These are phyloP conservation scores for Lolium multiflorum DNA, from an alignment of 176 grass and related monocot species.

Conservation along the genomic window DNA sequence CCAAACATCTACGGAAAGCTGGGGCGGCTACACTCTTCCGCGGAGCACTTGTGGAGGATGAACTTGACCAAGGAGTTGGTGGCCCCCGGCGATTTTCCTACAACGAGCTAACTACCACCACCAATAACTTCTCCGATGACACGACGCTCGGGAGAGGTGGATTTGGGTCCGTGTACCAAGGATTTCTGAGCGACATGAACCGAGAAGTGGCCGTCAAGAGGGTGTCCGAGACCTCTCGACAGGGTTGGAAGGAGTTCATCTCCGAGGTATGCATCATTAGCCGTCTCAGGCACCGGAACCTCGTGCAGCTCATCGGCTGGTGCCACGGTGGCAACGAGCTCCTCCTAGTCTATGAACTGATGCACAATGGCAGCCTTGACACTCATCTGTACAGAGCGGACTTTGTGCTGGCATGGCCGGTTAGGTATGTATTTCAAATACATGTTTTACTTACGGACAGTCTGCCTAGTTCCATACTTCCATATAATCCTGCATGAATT, in stretches of 20 bases:
- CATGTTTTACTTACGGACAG: no score
- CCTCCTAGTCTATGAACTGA: constrained; percentile 47
- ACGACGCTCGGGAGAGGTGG: background rate
- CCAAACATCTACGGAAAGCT: background rate
- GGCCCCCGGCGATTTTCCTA: background rate
- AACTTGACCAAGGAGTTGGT: accelerated
- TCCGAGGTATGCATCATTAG: constrained; percentile 59
- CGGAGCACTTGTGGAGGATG: background rate
- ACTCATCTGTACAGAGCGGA: background rate
- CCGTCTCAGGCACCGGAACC: constrained; percentile 42
- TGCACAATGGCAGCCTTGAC: constrained; percentile 65
- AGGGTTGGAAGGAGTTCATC: constrained; percentile 51
- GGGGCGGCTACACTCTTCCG: background rate
- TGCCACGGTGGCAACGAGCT: constrained; percentile 28
- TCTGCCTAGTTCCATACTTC: no score
- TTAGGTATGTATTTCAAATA: background rate
- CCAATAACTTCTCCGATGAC: accelerated
- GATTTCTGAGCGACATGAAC: background rate
- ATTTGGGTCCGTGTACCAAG: background rate
- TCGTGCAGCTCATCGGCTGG: constrained; percentile 53
- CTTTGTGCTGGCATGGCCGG: background rate
- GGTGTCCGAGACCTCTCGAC: background rate
- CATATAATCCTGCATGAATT: no score
- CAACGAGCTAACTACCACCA: accelerated
- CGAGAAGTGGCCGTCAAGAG: background rate